Base-by-base conservation (phyloP, 352 stramenopile species). In the Aphanomyces astaci region DNA sequence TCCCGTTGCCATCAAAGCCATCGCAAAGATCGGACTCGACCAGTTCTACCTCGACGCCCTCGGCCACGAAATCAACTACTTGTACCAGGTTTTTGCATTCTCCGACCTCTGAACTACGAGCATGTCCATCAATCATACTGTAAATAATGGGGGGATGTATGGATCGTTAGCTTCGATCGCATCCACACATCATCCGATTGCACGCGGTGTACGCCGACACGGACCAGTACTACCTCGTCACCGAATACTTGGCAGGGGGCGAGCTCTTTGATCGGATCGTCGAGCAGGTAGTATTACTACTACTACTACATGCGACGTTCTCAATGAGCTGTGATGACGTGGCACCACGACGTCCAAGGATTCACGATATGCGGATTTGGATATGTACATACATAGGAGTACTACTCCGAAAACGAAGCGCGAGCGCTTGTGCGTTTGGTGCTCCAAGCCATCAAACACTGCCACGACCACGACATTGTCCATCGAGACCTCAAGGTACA, bases 211-310 rank as follows among this genome's bases (percentile, higher is more conserved):
- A 95, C 56, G 77, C 89, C 43, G 90, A 96, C 49, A 73, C 74
- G 2, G 88, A 96, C 24, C 88, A 89, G 72, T 94, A 92, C 69
- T 96, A 95, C 74, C 73, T 96, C 30, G 87, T 96, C 10, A 95
- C 84, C 7, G 88, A 96, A 72, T 92, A 92, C 57, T 78, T 95
- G 7, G 75, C 80, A 25, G 88, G 88, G 39, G 88, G 88, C 13
- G 88, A 96, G 71, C 82, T 96, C 52, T 96, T 96, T 71, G 87
- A 96, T 48, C 87, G 88, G 31, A 95, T 96, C 63, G 86, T 96
- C 15, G 79, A 89, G 43, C 94, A 94, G 70, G 73, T 76, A 25
- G n/a, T n/a, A n/a, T n/a, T n/a, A n/a, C n/a, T n/a, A n/a, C n/a
- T n/a, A n/a, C n/a, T n/a, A n/a, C n/a, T n/a, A n/a, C n/a, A n/a